These are phyloP conservation scores for Sclerotinia subarctica DNA, from an alignment of 2,329 filamentous ascomycete genomes.

Conservation along the genomic window DNA sequence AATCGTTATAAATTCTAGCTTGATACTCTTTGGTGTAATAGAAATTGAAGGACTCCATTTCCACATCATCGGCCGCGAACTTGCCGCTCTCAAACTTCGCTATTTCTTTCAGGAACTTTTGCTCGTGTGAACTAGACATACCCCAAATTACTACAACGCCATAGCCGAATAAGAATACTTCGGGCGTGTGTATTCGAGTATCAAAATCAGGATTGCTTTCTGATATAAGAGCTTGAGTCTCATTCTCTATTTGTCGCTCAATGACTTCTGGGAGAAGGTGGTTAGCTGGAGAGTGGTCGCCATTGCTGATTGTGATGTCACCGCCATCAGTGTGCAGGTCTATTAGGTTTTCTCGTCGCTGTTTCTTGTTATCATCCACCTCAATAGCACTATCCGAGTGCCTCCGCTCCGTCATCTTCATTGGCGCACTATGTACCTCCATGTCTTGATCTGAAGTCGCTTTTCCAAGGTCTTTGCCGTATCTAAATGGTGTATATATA, in stretches of 20 bases:
- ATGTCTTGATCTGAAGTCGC: conserved; percentile 37
- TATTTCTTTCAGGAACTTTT: conserved; percentile 87
- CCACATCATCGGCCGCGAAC: conserved; percentile 80
- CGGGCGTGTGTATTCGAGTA: conserved; percentile 83
- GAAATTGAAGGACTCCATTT: conserved; percentile 98
- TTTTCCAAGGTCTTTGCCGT: conserved; percentile 48
- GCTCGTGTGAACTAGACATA: conserved; percentile 87
- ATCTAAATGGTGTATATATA: conserved; percentile 92
- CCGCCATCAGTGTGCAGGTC: conserved; percentile 50
- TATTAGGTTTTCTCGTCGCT: conserved; percentile 59
- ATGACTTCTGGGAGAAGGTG: conserved; percentile 31
- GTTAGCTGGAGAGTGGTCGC: conserved; percentile 27
- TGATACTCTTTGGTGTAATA: conserved; percentile 99
- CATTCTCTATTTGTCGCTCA: conserved; percentile 41
- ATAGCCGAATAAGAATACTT: conserved; percentile 95
- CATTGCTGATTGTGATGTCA: conserved; percentile 39
- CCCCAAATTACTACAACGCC: conserved; percentile 98
- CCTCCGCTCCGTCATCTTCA: conserved; percentile 58
- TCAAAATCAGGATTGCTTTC: conserved; percentile 67
- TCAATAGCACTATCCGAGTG: conserved; percentile 75
- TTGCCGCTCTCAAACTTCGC: conserved; percentile 93
- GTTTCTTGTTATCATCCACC: conserved; percentile 56
- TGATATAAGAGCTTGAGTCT: conserved; percentile 31
- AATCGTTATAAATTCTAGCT: conserved; percentile 98
- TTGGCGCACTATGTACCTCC: conserved; percentile 35